Conservation (phyloP, 306 rosid genomes). For the Prunus padus region DNA sequence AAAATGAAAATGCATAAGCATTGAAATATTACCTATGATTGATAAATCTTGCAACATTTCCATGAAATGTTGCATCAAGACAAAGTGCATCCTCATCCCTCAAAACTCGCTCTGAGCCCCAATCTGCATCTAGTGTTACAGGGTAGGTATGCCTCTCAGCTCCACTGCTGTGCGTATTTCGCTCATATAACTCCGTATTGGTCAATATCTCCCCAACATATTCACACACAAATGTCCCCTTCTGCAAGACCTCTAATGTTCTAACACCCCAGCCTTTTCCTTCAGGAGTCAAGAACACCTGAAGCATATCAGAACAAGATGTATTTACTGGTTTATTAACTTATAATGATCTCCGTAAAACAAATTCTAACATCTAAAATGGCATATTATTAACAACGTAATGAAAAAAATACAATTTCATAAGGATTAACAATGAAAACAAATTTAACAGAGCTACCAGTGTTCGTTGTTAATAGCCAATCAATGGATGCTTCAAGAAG, state of each 20-base stretch:
- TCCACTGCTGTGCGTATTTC: conserved; percentile 39
- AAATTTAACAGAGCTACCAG: not conserved
- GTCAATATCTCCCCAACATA: conserved; percentile 86
- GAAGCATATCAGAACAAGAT: conserved; percentile 17
- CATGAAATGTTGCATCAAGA: conserved; percentile 82
- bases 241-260: conserved; percentile 67
- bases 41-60: conserved; percentile 91
- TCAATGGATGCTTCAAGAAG: conserved; percentile 2
- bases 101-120: conserved; percentile 76
- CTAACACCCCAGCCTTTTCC: conserved; percentile 94
- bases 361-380: not conserved
- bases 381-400: too few relatives aligned
- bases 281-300: conserved; percentile 70
- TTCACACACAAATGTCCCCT: conserved; percentile 81
- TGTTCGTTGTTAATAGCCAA: not conserved
- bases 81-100: conserved; percentile 88
- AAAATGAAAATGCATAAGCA: not conserved
- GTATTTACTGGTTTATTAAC: not conserved
- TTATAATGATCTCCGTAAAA: not conserved
- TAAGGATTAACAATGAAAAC: not conserved
- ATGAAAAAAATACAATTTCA: not conserved
- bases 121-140: conserved; percentile 86
- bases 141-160: conserved; percentile 84
- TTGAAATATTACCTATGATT: conserved; percentile 68
- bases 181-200: conserved; percentile 68